Conservation (phyloP, 2,329 filamentous ascomycete species). For the Purpureocillium lavendulum region DNA sequence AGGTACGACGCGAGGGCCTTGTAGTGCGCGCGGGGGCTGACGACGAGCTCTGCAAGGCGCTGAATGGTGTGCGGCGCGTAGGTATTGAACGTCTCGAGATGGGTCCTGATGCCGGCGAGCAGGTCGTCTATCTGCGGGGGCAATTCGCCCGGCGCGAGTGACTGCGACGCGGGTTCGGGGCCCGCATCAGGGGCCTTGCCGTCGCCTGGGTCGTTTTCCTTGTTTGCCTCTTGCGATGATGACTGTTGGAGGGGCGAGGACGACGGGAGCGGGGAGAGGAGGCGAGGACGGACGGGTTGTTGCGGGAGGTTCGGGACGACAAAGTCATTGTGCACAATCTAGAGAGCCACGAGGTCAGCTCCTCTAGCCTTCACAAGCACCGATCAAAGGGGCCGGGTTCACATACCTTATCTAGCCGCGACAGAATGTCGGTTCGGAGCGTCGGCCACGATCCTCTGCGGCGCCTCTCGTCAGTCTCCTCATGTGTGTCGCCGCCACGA, state of each 20-base stretch:
- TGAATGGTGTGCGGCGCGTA: slow-evolving; percentile 90
- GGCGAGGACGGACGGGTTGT: slow-evolving; percentile 30
- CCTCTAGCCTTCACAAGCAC: slow-evolving; percentile 3
- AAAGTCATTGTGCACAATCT: slow-evolving; percentile 74
- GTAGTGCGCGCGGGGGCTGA: slow-evolving; percentile 72
- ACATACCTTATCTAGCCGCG: slow-evolving; percentile 56
- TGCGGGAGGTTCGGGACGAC: slow-evolving; percentile 55
- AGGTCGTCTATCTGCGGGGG: slow-evolving; percentile 57
- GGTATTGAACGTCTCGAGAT: slow-evolving; percentile 60
- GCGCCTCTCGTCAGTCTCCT: slow-evolving; percentile 12
- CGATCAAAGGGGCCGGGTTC: slow-evolving; percentile 1
- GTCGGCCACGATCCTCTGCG: slow-evolving; percentile 60
- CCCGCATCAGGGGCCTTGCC: slow-evolving; percentile 15
- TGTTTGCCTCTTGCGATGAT: slow-evolving; percentile 52
- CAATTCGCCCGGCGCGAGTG: slow-evolving; percentile 36
- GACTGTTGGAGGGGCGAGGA: slow-evolving; percentile 32
- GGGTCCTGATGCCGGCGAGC: slow-evolving; percentile 49
- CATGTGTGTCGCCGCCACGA: slow-evolving; percentile 16
- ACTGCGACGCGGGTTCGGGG: slow-evolving; percentile 16
- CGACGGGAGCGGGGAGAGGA: slow-evolving; percentile 35
- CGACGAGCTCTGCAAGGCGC: slow-evolving; percentile 77
- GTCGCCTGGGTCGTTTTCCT: slow-evolving; percentile 54
- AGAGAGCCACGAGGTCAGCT: background rate
- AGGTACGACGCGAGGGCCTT: slow-evolving; percentile 75
- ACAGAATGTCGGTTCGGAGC: slow-evolving; percentile 56